phyloP scores from a whole-genome alignment of 1,284 basidiomycete genomes.

The Ganoderma boninense region DNA sequence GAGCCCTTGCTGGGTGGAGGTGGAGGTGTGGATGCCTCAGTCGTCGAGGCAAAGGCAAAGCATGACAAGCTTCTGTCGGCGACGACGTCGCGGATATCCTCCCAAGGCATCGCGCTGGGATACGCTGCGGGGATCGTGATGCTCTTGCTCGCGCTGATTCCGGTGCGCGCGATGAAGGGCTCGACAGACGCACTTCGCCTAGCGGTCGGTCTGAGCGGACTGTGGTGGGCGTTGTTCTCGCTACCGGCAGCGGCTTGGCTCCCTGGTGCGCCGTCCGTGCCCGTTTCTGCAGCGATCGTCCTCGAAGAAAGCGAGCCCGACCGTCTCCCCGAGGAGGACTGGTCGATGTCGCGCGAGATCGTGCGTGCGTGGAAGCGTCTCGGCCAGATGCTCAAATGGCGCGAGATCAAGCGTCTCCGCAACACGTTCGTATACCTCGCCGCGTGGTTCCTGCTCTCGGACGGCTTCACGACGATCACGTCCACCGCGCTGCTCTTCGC shows the following conservation, averaged over 20 bases:
- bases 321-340: constrained; percentile 40
- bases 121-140: constrained; percentile 81
- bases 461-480: constrained; percentile 87
- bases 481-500: constrained; percentile 86
- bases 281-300: constrained; percentile 25
- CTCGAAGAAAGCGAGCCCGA: constrained; percentile 26
- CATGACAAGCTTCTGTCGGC: constrained; percentile 60
- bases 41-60: constrained; percentile 30
- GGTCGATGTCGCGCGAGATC: constrained; percentile 62
- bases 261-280: constrained; percentile 47
- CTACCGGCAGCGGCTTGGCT: constrained; percentile 80
- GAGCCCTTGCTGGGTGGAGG: constrained; percentile 34
- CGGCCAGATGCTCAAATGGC: constrained; percentile 72
- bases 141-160: constrained; percentile 75
- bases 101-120: constrained; percentile 84
- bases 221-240: constrained; percentile 88
- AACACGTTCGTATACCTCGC: constrained; percentile 89
- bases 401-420: constrained; percentile 74
- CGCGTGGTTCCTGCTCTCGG: constrained; percentile 92
- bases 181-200: constrained; percentile 80
- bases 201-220: constrained; percentile 81
- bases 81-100: constrained; percentile 82
- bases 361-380: constrained; percentile 72
- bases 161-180: constrained; percentile 71
- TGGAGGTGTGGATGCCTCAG: constrained; percentile 30